Base-by-base conservation (phyloP, 106 monocot genomes). In the Apostasia ramifera region DNA sequence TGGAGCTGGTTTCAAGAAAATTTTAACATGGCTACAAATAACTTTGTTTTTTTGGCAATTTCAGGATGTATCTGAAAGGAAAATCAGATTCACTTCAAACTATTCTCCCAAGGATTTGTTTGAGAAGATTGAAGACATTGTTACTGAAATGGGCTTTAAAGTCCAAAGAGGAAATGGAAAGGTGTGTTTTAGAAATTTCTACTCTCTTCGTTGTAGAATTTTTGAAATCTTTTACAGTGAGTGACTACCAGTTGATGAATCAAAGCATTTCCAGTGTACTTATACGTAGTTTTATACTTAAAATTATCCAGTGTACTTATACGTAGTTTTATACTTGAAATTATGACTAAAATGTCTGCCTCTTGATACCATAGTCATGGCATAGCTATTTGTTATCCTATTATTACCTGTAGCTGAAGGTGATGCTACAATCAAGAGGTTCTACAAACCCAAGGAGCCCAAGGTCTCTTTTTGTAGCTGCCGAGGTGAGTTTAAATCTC, bases 11-110 rank as follows among this genome's bases (percentile, higher is more conserved):
- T 47, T 47, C 15, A 15, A 2, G 57, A 66, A 3, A 57, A 55
- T n/a, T 3, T 49, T 41, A 1, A 3, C 9, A 12, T 57, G 26
- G 2, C 6, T 41, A 9, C 3, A 54, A 44, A 9, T 56, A 39
- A n/a, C 55, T 59, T 12, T 52, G 38, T n/a, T 44, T 55, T 1
- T 66, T 71, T 61, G 44, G 4, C 38, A 44, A 71, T 66, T 76
- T 51, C 77, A 98, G 92, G 86, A 80, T 53, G 73, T 84, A 41
- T 84, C 97, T 38, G 89, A 92, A 61, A 86, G 95, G 74, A 97
- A 77, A 70, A 86, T 97, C 40, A 76, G 89, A 59, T 97, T 97
- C 77, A 86, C 89, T 6, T 86, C 95, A 59, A 92, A 67, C 43
- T 73, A 84, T 80, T 67, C 86, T 1, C 80, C 86, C 41, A 89